These are phyloP conservation scores for Fragilaria crotonensis DNA, from an alignment of 108 stramenopile genomes.

Conservation along the genomic window DNA sequence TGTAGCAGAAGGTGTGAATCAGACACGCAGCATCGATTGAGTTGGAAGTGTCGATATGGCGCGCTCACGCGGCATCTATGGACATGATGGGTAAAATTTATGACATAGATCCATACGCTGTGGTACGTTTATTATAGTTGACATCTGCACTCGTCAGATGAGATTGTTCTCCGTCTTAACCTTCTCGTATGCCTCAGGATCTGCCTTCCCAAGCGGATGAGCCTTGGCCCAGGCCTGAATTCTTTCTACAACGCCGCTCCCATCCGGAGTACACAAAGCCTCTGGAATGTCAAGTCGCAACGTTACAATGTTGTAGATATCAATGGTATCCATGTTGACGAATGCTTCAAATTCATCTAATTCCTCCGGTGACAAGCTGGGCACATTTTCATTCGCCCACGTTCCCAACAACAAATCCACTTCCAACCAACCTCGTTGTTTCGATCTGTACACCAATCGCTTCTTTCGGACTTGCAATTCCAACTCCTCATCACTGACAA, in stretches of 20 bases:
- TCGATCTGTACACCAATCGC: slow-evolving; percentile 93
- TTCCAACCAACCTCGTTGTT: slow-evolving; percentile 98
- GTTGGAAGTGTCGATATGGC: too few species aligned
- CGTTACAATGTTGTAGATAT: slow-evolving; percentile 97
- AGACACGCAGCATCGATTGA: too few species aligned
- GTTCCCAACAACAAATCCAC: slow-evolving; percentile 97
- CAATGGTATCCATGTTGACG: slow-evolving; percentile 97
- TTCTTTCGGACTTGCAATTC: slow-evolving; percentile 74
- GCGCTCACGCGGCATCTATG: too few species aligned
- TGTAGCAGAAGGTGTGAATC: too few species aligned
- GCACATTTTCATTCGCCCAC: slow-evolving; percentile 93
- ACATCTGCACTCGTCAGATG: too few species aligned
- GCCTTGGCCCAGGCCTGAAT: slow-evolving; percentile 80
- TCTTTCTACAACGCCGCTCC: slow-evolving; percentile 55
- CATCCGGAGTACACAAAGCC: slow-evolving; percentile 35
- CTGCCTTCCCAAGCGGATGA: slow-evolving; percentile 80
- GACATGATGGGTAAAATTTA: too few species aligned
- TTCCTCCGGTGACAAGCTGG: slow-evolving; percentile 54
- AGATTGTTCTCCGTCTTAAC: slow-evolving; percentile 73
- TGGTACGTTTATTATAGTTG: too few species aligned
- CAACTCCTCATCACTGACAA: slow-evolving; percentile 7
- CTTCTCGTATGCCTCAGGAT: slow-evolving; percentile 57
- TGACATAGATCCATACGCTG: too few species aligned
- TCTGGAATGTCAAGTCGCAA: slow-evolving; percentile 75
- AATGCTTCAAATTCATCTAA: slow-evolving; percentile 93